Evolutionary conservation across 306 rosid genomes (phyloP), one percentile per base, ranked within the genome.

Genomic region (Oemleria cerasiformis): DNA sequence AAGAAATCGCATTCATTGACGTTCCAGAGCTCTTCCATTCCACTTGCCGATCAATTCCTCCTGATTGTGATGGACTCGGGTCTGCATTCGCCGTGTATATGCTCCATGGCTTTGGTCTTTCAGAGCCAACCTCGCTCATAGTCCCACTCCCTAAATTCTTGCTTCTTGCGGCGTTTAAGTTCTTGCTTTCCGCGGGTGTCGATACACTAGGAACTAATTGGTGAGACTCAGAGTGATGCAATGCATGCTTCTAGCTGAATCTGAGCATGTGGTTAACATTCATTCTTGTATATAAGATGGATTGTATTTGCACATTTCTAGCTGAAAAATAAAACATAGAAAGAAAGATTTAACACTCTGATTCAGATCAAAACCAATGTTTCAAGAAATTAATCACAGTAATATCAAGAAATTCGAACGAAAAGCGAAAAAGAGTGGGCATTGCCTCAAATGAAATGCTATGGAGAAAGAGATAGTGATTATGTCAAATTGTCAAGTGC

Each of bases 1-100:
- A 86, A 49, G 96, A 92, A 72, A 92, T 86, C 61, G 96, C 96
- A 78, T 87, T 88, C 96, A 92, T 92, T 7, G 96, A 92, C 66
- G 96, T 82, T 43, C 96, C 98, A 66, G 86, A 83, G 78, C 80
- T 85, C 63, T 76, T 90, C 98, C 96, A 92, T 57, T 88, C 83
- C 77, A 77, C 82, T 78, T 87, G 88, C 59, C 80, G 84, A 72
- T 82, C 88, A 68, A 76, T 72, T 69, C 78, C 84, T 58, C 78
- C 85, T 58, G 79, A 47, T 76, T 86, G 90, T 76, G 96, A 77
- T 54, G 93, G 83, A 48, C 80, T 75, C 58, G 86, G 77, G 14
- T 84, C 84, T 82, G 94, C 56, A 41, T 80, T 77, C 11, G 87
- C 73, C 67, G 85, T 71, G 74, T 92, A 86, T 48, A 85, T 76